Evolutionary conservation across 352 stramenopile genomes (phyloP), one percentile per base, ranked within the genome.

Genomic region (Pythium angustatum): DNA sequence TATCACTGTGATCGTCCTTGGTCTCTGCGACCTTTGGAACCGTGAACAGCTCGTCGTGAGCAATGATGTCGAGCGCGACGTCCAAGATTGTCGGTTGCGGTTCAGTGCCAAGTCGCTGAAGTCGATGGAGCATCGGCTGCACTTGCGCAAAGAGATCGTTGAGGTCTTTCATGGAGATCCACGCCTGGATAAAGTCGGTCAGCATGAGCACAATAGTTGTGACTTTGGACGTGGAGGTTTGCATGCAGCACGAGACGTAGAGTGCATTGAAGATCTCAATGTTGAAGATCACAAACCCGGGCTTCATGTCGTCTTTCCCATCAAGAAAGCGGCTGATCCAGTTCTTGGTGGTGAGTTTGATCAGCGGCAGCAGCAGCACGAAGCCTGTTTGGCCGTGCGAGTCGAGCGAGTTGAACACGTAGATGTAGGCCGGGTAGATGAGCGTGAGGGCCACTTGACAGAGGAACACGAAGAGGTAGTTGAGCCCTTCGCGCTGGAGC

Each of bases 401-500:
- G 21, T 33, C n/a, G 17, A 45, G 6, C 31, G 14, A 30, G n/a
- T 30, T 45, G n/a, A 33, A 58, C 2, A 28, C 33, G 21, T 27
- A 41, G 3, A 27, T 45, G 31, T 45, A 45, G 5, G 33, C 33
- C 50, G 50, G 50, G 24, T 52, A 52, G 22, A 52, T 11, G 22
- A 30, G 17, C 45, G 28, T 56, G 5, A 59, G 22, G 21, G 34
- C 41, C 33, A 62, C n/a, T 27, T 58, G 43, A n/a, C n/a, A n/a
- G n/a, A n/a, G n/a, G n/a, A n/a, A n/a, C 14, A 62, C 14, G 4
- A 0, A 38, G 1, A 22, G 5, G 28, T 27, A 55, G 34, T 79
- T 31, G 28, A 76, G 55, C 36, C 68, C 59, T 26, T 71, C 60
- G n/a, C n/a, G n/a, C n/a, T n/a, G n/a, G n/a, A n/a, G n/a, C n/a